These are phyloP conservation scores for Apiospora sp. DNA, from an alignment of 2,329 filamentous ascomycete species.

Conservation along the genomic window DNA sequence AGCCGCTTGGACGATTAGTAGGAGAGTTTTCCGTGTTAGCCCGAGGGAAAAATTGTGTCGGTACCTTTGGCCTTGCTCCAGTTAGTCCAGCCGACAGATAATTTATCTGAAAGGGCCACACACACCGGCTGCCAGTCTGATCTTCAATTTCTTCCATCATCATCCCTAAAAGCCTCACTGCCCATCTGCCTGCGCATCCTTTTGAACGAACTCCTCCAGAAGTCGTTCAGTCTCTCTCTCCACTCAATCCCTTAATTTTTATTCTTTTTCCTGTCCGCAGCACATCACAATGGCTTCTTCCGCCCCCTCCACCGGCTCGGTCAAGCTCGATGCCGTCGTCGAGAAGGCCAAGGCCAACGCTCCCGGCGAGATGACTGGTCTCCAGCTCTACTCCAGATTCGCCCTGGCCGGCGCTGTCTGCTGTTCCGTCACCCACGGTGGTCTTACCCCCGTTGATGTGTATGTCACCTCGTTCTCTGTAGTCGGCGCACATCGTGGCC, in stretches of 20 bases:
- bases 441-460: slow-evolving; percentile 98
- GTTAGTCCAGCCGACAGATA: slow-evolving; percentile 6
- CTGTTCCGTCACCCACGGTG: slow-evolving; percentile 98
- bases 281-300: slow-evolving; percentile 15
- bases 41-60: slow-evolving; percentile 24
- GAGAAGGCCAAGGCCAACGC: slow-evolving; percentile 39
- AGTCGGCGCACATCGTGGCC: neutral
- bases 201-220: neutral
- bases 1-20: slow-evolving; percentile 10
- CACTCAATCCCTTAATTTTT: slow-evolving; percentile 3
- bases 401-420: slow-evolving; percentile 97
- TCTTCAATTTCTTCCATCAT: slow-evolving; percentile 24
- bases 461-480: slow-evolving; percentile 63
- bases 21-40: slow-evolving; percentile 24
- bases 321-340: slow-evolving; percentile 32
- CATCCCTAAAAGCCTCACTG: slow-evolving; percentile 23
- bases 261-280: neutral
- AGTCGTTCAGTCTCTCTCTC: slow-evolving; percentile 10
- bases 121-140: slow-evolving; percentile 3
- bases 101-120: slow-evolving; percentile 21
- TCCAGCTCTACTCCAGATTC: slow-evolving; percentile 87
- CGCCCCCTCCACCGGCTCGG: slow-evolving; percentile 12
- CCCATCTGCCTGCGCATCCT: neutral
- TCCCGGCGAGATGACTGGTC: slow-evolving; percentile 37
- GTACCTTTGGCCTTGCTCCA: slow-evolving; percentile 2